Conservation (phyloP, 2,329 filamentous ascomycete species). For the Paraconiothyrium brasiliense region DNA sequence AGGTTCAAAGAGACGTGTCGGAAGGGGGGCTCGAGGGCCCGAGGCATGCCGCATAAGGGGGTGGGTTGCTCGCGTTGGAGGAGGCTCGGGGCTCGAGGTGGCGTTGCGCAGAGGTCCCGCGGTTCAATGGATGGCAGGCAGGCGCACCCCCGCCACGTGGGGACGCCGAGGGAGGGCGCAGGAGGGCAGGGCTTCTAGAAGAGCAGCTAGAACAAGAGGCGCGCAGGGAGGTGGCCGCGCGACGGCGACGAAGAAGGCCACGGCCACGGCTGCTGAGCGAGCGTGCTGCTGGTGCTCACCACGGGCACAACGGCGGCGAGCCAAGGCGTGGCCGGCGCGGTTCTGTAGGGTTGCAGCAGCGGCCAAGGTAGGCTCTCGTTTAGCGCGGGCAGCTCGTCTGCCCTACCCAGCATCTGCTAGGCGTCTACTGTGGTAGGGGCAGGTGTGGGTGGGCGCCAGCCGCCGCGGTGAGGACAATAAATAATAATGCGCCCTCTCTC, state of each 20-base stretch:
- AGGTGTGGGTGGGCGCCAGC: conserved; percentile 3
- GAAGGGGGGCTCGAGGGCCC: conserved; percentile 4
- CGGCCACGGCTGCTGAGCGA: background rate
- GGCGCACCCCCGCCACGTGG: conserved; percentile 10
- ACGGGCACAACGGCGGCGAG: background rate
- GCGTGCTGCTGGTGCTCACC: background rate
- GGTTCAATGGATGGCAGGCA: background rate
- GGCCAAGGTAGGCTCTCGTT: background rate
- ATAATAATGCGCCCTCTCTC: background rate
- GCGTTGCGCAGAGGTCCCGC: conserved; percentile 1
- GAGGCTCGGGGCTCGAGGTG: conserved; percentile 1
- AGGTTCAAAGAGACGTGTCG: background rate
- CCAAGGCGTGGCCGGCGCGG: conserved; percentile 1
- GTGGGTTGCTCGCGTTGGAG: background rate
- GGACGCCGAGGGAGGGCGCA: background rate
- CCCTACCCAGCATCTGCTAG: conserved; percentile 5
- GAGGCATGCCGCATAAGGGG: background rate
- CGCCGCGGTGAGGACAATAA: conserved; percentile 3
- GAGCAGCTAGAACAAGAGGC: conserved; percentile 6
- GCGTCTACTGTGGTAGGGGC: background rate
- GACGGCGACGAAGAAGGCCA: background rate
- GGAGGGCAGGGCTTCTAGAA: conserved; percentile 11
- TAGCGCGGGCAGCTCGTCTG: conserved; percentile 8
- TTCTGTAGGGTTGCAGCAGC: conserved; percentile 1
- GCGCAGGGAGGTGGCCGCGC: background rate